A percentile compares a stretch with the other conserved stretches of the same genome.
These are phyloP conservation scores for Beauveria scarabaeidicola DNA, from an alignment of 2,329 filamentous ascomycete genomes.

Conservation along the genomic window DNA sequence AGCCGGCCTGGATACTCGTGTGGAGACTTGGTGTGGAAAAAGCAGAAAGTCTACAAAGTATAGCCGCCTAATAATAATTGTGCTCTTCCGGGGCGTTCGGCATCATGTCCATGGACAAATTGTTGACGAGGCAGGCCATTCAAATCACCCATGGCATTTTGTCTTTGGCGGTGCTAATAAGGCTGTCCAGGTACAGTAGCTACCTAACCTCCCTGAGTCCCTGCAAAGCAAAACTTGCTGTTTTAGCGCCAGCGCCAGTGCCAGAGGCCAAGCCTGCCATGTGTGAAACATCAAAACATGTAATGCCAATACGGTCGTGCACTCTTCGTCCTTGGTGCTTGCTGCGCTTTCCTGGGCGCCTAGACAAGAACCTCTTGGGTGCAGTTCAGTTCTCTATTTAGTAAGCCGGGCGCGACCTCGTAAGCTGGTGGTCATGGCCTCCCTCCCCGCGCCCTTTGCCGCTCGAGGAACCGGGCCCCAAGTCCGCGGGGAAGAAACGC, in stretches of 20 bases:
- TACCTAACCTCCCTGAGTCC: neutral
- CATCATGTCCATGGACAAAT: neutral
- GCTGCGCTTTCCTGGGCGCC: neutral
- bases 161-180: neutral
- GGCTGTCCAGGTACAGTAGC: neutral
- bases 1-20: neutral
- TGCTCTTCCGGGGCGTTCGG: neutral
- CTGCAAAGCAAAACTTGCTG: neutral
- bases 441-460: neutral
- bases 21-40: neutral
- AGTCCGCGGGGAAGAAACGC: slow-evolving; percentile 4
- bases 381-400: neutral
- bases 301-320: neutral
- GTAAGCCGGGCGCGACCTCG: neutral
- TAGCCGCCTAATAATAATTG: neutral
- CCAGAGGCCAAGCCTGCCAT: neutral
- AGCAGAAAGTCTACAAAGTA: neutral
- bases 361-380: neutral
- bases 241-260: neutral
- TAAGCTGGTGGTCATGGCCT: neutral
- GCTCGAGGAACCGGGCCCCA: neutral
- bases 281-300: neutral
- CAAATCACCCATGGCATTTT: no score
- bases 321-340: neutral
- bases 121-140: neutral